A percentile compares a stretch with the other conserved stretches of the same genome.
These are phyloP conservation scores for Eucalyptus paniculata DNA, from an alignment of 345 rosid species.

Conservation along the genomic window DNA sequence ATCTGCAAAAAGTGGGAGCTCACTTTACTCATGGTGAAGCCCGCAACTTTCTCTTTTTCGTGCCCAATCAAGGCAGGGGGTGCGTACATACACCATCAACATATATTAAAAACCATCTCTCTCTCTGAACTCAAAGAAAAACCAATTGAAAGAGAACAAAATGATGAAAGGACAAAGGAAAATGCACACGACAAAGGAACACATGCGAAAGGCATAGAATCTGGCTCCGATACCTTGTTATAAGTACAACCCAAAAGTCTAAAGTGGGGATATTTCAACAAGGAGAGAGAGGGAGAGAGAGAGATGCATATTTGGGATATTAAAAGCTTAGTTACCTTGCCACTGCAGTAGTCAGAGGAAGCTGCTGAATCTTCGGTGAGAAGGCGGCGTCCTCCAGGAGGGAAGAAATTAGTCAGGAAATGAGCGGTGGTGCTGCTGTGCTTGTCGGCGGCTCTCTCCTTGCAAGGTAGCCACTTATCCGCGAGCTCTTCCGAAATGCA, in stretches of 20 bases:
- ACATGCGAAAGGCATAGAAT: neutral
- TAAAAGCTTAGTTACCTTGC: slow-evolving; percentile 5
- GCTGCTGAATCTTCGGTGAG: slow-evolving; percentile 24
- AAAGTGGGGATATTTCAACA: neutral
- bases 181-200: neutral
- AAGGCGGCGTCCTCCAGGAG: slow-evolving; percentile 25
- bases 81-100: neutral
- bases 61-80: neutral
- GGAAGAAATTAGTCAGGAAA: slow-evolving; percentile 15
- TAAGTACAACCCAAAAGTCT: too few species aligned
- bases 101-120: neutral
- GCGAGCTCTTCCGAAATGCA: slow-evolving; percentile 38
- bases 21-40: neutral
- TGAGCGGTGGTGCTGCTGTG: slow-evolving; percentile 11
- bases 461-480: slow-evolving; percentile 51
- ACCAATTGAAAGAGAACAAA: neutral
- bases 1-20: neutral
- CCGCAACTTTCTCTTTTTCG: neutral
- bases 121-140: neutral
- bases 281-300: neutral
- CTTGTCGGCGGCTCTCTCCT: neutral
- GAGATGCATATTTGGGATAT: neutral
- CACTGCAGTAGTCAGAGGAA: slow-evolving; percentile 8
- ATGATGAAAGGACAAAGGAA: neutral
- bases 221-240: neutral